Base-by-base conservation (phyloP, 495 filamentous ascomycete genomes). In the Talaromyces ruber region DNA sequence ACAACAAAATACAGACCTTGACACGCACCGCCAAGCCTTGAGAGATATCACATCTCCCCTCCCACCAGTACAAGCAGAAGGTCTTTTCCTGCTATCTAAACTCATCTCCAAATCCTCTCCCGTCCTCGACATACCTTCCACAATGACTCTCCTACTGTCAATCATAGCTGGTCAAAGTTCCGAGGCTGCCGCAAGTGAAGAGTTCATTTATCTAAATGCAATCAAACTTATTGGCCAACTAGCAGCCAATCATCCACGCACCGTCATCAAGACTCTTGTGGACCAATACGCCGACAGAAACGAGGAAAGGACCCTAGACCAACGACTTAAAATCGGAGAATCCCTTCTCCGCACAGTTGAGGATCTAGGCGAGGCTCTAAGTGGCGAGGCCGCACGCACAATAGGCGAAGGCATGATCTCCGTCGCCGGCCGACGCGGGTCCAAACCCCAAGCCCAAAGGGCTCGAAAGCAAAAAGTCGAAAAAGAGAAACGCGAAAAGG, bases 21-120 rank as follows among this genome's bases (percentile, higher is more conserved):
- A 90, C 60, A 87, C 80, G 0, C 89, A 94, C 65, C 81, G 76
- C 58, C 79, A 89, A 18, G 89, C 89, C 6, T 76, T 94, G 29
- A 82, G 80, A 1, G 90, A 93, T 67, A 84, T 94, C 60, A 86
- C 86, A 21, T 89, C 91, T 60, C 82, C 86, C 0, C 84, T 90
- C 0, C 83, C 90, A 6, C 91, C 91, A 0, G 86, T 93, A 9
- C 84, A 90, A 29, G 86, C 84, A 5, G 88, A 94, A 69, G 91
- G 90, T 9, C 83, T 96, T 37, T 85, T 86, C 22, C 80, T 91
- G 1, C 73, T 95, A 16, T 83, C 84, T 0, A 75, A 76, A 30
- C 73, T 96, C 18, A 84, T 94, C 64, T 74, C 77, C 29, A 76
- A 81, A 18, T 69, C 77, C 18, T 89, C 82, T 9, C 81, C 89